Base-by-base conservation (phyloP, 371 early-diverging fungal genomes). In the Rhizopus microsporus region DNA sequence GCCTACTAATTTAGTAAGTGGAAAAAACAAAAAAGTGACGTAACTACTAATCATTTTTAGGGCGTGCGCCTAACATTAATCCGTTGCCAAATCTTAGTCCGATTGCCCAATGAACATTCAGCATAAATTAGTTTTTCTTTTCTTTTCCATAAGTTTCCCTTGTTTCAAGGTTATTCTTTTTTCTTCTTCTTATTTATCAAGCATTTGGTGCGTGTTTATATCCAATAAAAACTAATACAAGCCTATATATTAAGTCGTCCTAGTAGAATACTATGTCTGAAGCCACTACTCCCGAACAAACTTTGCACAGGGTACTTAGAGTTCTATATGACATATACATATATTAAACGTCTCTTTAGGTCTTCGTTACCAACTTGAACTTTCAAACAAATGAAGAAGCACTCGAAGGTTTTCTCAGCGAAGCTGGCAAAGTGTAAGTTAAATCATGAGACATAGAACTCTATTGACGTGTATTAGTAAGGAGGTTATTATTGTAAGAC, bases 321-420 rank as follows among this genome's bases (percentile, higher is more conserved):
- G 29, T 29, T 23, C 3, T 29, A 46, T 29, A 2, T 42, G 10
- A n/a, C n/a, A 12, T 15, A 42, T 29, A 29, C 29, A 29, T 17
- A 46, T 29, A 46, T n/a, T 42, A 42, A 42, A 2, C 44, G 17
- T 8, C 29, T 29, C 7, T 15, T 23, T 55, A 95, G 85, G 90
- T 94, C 40, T 98, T 94, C 82, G 93, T 96, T 52, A 96, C 97
- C 48, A 98, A 98, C 82, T 82, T 98, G 62, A 75, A 93, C 30
- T 94, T 92, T 80, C 69, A 81, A 61, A 91, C 89, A 52, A 92
- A 84, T 37, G 85, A 91, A 67, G 88, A 81, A 43, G 84, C 89
- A 67, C 80, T 98, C 51, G 77, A 77, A 59, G 82, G 84, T 16
- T 81, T 86, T 71, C 97, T 96, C 72, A 77, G 76, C 59, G 60